Evolutionary conservation across 225 moss, liverwort and hornwort species (phyloP).

Genomic region (Bryoerythrophyllum caledonicum): DNA sequence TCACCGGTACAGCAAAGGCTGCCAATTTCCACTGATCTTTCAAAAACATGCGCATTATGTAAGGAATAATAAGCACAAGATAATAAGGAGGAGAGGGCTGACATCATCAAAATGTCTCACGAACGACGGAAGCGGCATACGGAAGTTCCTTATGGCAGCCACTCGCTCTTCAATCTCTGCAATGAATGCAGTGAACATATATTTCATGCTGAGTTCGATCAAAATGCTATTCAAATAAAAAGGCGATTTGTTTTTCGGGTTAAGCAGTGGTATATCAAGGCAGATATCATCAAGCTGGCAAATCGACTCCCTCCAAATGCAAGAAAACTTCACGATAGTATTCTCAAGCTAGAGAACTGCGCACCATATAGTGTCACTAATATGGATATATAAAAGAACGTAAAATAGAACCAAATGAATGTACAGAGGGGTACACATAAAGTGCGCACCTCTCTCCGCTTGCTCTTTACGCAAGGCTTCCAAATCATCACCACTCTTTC

Average conservation of each 20-base stretch:
- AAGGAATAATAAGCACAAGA: not conserved
- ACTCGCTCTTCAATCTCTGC: slow-evolving; percentile 60
- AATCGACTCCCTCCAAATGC: not conserved
- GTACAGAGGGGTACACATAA: not conserved
- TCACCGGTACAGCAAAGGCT: not conserved
- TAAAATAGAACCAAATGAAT: not conserved
- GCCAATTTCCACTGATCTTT: not conserved
- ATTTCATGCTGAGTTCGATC: not conserved
- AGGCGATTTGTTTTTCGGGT: not conserved
- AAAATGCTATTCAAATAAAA: not conserved
- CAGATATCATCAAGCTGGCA: not conserved
- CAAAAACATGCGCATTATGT: not conserved
- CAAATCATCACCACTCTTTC: slow-evolving; percentile 49
- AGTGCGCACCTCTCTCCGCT: slow-evolving; percentile 41
- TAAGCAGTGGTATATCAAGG: not conserved
- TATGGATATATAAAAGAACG: not conserved
- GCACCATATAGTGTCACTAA: not conserved
- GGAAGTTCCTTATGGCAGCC: slow-evolving; percentile 53
- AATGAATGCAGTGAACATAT: not conserved
- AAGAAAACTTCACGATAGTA: not conserved
- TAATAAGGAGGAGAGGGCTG: slow-evolving; percentile 11
- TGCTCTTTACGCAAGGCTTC: slow-evolving; percentile 45
- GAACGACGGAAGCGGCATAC: slow-evolving; percentile 56
- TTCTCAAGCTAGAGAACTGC: not conserved
- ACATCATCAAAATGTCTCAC: slow-evolving; percentile 45